phyloP scores from a whole-genome alignment of 208 protist genomes.

The Crithidia thermophila region DNA sequence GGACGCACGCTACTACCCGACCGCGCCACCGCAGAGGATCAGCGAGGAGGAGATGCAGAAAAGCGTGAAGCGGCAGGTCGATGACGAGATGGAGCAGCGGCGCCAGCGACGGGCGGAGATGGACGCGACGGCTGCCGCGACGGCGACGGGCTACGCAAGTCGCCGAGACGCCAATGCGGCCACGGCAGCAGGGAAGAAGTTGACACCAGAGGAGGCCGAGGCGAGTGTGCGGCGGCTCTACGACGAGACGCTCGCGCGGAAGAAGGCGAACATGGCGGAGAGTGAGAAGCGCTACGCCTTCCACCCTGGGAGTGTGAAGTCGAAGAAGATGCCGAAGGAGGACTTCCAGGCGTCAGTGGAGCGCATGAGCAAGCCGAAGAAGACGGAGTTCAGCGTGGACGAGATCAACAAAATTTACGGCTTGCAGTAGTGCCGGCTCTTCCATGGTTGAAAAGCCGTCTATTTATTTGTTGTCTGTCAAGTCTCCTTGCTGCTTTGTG shows the following conservation, averaged over 20 bases:
- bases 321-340: slow-evolving; percentile 50
- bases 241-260: slow-evolving; percentile 58
- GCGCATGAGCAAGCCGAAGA: slow-evolving; percentile 76
- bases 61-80: slow-evolving; percentile 79
- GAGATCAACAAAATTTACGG: slow-evolving; percentile 91
- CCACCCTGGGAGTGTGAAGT: slow-evolving; percentile 33
- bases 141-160: slow-evolving; percentile 3
- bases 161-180: background rate
- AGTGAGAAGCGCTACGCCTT: slow-evolving; percentile 69
- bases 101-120: slow-evolving; percentile 42
- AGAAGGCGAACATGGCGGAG: slow-evolving; percentile 63
- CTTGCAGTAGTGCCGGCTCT: slow-evolving; percentile 25
- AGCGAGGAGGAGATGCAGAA: slow-evolving; percentile 56
- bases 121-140: slow-evolving; percentile 25
- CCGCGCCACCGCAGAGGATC: slow-evolving; percentile 42
- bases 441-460: too few species aligned
- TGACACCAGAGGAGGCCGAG: slow-evolving; percentile 43
- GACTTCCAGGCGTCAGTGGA: slow-evolving; percentile 70
- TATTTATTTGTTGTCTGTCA: background rate
- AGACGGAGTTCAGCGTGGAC: slow-evolving; percentile 71
- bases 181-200: background rate
- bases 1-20: slow-evolving; percentile 79
- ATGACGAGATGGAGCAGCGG: slow-evolving; percentile 73
- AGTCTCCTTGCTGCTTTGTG: background rate
- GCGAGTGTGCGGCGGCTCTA: slow-evolving; percentile 71